Conservation (phyloP, 768 basidiomycete genomes). For the Neoboletus subvelutipes region DNA sequence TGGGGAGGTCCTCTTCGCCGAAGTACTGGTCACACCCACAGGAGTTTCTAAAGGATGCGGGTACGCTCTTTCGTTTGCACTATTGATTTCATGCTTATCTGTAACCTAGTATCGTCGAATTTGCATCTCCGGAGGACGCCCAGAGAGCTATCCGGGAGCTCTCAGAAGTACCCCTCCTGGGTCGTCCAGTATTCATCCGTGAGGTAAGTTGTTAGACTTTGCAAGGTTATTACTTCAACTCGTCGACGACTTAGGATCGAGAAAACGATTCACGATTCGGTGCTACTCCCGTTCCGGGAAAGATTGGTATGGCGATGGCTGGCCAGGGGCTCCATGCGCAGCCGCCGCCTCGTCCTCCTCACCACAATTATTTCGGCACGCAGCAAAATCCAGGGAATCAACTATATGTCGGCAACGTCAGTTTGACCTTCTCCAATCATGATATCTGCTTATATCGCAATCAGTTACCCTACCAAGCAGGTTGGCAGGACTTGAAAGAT, state of each 20-base stretch:
- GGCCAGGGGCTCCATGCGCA: slow-evolving; percentile 80
- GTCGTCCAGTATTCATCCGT: slow-evolving; percentile 93
- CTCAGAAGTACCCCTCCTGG: slow-evolving; percentile 86
- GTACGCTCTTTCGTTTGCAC: slow-evolving; percentile 49
- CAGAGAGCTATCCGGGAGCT: slow-evolving; percentile 88
- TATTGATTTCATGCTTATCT: slow-evolving; percentile 10
- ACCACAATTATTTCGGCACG: slow-evolving; percentile 69
- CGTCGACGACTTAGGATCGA: slow-evolving; percentile 67
- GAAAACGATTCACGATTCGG: slow-evolving; percentile 96
- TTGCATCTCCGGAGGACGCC: slow-evolving; percentile 83
- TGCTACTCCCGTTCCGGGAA: slow-evolving; percentile 91
- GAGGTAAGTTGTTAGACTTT: slow-evolving; percentile 56
- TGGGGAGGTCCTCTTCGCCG: slow-evolving; percentile 99
- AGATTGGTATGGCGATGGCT: slow-evolving; percentile 95
- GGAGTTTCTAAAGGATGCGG: slow-evolving; percentile 99
- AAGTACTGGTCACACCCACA: slow-evolving; percentile 95
- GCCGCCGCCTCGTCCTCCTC: slow-evolving; percentile 80
- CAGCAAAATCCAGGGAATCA: slow-evolving; percentile 76
- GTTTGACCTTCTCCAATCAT: slow-evolving; percentile 18
- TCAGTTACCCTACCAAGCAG: slow-evolving; percentile 94
- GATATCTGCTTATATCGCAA: slow-evolving; percentile 3
- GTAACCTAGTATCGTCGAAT: slow-evolving; percentile 87
- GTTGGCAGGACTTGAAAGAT: slow-evolving; percentile 98
- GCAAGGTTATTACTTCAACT: background rate
- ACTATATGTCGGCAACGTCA: slow-evolving; percentile 88